Evolutionary conservation across 2,329 filamentous ascomycete species (phyloP).

Genomic region (Neonectria magnoliae): DNA sequence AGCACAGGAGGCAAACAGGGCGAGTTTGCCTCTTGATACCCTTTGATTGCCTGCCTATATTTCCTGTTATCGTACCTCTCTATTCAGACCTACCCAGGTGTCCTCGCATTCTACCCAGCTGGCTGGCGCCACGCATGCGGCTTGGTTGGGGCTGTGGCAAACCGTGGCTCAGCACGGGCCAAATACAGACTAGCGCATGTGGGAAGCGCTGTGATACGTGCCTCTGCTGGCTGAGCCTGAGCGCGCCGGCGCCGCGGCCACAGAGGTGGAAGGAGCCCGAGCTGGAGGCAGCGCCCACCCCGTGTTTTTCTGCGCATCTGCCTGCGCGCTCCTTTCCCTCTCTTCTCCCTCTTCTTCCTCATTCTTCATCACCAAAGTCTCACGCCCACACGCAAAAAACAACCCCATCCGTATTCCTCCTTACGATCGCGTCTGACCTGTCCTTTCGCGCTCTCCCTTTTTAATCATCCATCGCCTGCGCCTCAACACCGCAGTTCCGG

Average conservation of each 20-base stretch:
- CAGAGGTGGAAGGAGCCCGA: slow-evolving; percentile 30
- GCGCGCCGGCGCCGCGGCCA: slow-evolving; percentile 27
- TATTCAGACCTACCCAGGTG: slow-evolving; percentile 8
- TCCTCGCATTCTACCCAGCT: slow-evolving; percentile 18
- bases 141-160: slow-evolving; percentile 28
- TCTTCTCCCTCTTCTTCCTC: slow-evolving; percentile 19
- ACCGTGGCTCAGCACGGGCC: slow-evolving; percentile 28
- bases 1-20: not conserved
- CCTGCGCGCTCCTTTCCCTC: slow-evolving; percentile 20
- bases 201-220: slow-evolving; percentile 24
- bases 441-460: slow-evolving; percentile 26
- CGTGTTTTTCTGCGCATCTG: slow-evolving; percentile 39
- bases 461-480: slow-evolving; percentile 24
- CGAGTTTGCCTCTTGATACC: not conserved
- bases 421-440: slow-evolving; percentile 28
- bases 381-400: slow-evolving; percentile 36
- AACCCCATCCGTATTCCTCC: slow-evolving; percentile 28
- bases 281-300: slow-evolving; percentile 38
- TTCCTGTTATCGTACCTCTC: not conserved
- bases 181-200: slow-evolving; percentile 27
- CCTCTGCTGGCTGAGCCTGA: slow-evolving; percentile 20
- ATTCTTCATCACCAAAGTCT: slow-evolving; percentile 29
- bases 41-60: not conserved
- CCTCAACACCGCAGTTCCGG: slow-evolving; percentile 17
- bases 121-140: slow-evolving; percentile 26